Evolutionary conservation across 2,329 filamentous ascomycete species (phyloP), one percentile per base, ranked within the genome.

Genomic region (Ophiocordyceps sinensis): DNA sequence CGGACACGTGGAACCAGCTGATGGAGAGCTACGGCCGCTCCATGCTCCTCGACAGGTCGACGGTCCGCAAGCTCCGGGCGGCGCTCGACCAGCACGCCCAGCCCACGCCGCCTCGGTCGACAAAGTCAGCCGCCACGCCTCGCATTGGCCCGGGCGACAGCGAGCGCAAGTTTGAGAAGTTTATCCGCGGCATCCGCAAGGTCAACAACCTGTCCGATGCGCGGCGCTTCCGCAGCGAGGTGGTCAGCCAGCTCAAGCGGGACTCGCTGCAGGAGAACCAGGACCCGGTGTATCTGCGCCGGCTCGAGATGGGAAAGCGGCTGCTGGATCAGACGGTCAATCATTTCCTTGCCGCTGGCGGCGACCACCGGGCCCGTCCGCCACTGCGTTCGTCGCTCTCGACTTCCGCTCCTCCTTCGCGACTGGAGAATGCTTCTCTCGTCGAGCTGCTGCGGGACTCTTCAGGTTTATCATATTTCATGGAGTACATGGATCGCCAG

Each of bases 401-500:
- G 2, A 51, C 59, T 40, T 43, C 51, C 21, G 51, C 48, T 3
- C 57, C 59, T 13, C 63, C 72, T n/a, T 82, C 82, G 2, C 73
- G 71, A 36, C 66, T 88, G 32, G 80, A 87, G 47, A 82, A 83
- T 50, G 81, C 82, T 8, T 79, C 84, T 1, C 67, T 96, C 2
- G 75, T 80, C 12, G 87, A 96, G 48, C 71, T 98, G n/a, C 70
- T 98, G 43, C 82, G 88, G 49, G 87, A 93, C 59, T 77, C 91
- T 3, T 83, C 89, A 1, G 89, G 86, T 0, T 69, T 98, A 9
- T 96, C 91, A 3, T 98, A 94, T 57, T 96, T 98, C 64, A 98
- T 98, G 91, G 91, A 98, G 57, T 96, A 87, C 54, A 98, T 98
- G 91, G 91, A 98, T 57, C 79, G 91, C 35, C 83, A 88, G 56